These are phyloP conservation scores for Phytophthora rubi DNA, from an alignment of 352 stramenopile species.

Conservation along the genomic window DNA sequence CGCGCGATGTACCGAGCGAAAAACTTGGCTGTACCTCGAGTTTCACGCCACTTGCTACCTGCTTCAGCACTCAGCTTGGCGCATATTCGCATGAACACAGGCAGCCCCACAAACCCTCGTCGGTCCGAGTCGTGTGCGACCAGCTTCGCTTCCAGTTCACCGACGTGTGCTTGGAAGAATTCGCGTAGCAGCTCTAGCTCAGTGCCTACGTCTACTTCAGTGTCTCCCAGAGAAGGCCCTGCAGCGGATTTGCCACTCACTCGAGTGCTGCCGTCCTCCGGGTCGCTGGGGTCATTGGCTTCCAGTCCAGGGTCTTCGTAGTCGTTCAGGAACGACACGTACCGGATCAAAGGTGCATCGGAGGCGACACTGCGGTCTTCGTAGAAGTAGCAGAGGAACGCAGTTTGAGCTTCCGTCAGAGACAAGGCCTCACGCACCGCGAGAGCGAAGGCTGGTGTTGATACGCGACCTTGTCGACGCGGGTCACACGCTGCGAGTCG, in stretches of 20 bases:
- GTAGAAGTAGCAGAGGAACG: constrained; percentile 83
- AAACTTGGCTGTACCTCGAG: constrained; percentile 39
- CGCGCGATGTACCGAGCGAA: constrained; percentile 62
- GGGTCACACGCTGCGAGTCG: constrained; percentile 53
- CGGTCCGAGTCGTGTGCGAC: constrained; percentile 49
- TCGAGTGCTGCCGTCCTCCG: constrained; percentile 6
- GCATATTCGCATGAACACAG: constrained; percentile 51
- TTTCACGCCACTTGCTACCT: constrained; percentile 48
- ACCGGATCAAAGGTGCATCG: constrained; percentile 70
- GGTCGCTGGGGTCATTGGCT: constrained; percentile 19
- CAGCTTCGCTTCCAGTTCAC: constrained; percentile 48
- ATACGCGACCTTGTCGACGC: constrained; percentile 59
- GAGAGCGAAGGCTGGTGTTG: constrained; percentile 48
- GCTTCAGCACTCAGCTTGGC: constrained; percentile 39
- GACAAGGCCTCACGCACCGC: constrained; percentile 53
- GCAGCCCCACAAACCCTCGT: constrained; percentile 56
- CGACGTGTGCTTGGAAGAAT: constrained; percentile 54
- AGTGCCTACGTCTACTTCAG: constrained; percentile 24
- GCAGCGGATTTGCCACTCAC: constrained; percentile 3
- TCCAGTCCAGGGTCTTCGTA: constrained; percentile 74
- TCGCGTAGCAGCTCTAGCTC: constrained; percentile 52
- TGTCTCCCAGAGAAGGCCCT: constrained; percentile 22
- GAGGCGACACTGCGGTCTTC: constrained; percentile 69
- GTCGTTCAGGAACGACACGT: constrained; percentile 74
- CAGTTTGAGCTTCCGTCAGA: constrained; percentile 67